Evolutionary conservation across 192 early-diverging fungal genomes (phyloP).

Genomic region (Pilaira anomala): DNA sequence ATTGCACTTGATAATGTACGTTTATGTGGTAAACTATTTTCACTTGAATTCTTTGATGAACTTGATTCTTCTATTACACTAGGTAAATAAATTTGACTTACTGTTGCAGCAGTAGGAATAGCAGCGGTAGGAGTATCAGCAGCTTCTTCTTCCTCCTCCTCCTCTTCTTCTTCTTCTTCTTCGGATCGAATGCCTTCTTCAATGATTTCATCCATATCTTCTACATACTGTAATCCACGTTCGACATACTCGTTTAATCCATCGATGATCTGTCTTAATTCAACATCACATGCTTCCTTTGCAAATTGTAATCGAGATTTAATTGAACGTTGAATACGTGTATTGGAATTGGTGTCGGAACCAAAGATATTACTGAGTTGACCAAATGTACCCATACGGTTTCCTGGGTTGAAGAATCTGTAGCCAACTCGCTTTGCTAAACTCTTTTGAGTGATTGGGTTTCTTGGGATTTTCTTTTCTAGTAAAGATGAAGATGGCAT

Average conservation of each 20-base stretch:
- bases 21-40: slow-evolving; percentile 15
- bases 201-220: slow-evolving; percentile 38
- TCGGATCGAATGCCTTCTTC: slow-evolving; percentile 20
- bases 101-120: too few species aligned
- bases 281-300: slow-evolving; percentile 54
- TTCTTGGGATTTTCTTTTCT: neutral
- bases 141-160: too few species aligned
- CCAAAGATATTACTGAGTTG: slow-evolving; percentile 10
- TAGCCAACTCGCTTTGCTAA: slow-evolving; percentile 21
- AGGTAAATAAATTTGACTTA: neutral
- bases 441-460: slow-evolving; percentile 13
- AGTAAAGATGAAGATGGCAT: neutral
- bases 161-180: neutral
- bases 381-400: slow-evolving; percentile 29
- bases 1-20: neutral
- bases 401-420: slow-evolving; percentile 22
- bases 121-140: neutral
- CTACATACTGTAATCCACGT: slow-evolving; percentile 50
- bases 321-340: slow-evolving; percentile 26
- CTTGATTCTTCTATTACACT: slow-evolving; percentile 2
- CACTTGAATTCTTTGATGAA: neutral
- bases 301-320: slow-evolving; percentile 36
- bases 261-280: slow-evolving; percentile 63
- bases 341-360: neutral
- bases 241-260: slow-evolving; percentile 72